Percentiles rank a stretch among this genome's conserved stretches.
phyloP scores from a whole-genome alignment of 352 stramenopile genomes.

The Pythium aristosporum region DNA sequence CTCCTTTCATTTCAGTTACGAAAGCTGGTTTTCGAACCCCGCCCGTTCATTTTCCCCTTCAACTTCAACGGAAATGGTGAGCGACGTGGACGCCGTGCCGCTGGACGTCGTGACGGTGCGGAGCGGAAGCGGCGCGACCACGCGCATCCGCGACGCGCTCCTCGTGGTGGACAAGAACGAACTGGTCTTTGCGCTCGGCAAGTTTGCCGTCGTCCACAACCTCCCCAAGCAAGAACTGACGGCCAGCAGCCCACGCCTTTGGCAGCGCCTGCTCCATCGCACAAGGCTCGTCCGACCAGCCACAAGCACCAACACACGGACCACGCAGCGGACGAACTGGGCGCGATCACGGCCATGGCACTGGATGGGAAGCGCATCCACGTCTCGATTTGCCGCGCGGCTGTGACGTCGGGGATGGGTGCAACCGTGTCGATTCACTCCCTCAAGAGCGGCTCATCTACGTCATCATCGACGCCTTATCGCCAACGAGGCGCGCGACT shows the following conservation, averaged over 20 bases:
- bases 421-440: slow-evolving; percentile 29
- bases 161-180: slow-evolving; percentile 59
- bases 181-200: slow-evolving; percentile 60
- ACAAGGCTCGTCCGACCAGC: not conserved
- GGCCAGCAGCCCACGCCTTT: slow-evolving; percentile 15
- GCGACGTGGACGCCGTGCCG: slow-evolving; percentile 19
- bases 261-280: not conserved
- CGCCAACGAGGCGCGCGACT: slow-evolving; percentile 18
- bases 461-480: not conserved
- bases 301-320: slow-evolving; percentile 1
- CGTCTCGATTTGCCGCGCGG: slow-evolving; percentile 52
- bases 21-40: not conserved
- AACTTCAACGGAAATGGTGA: slow-evolving; percentile 17
- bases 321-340: slow-evolving; percentile 24
- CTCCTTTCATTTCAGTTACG: not conserved
- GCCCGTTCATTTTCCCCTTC: not conserved
- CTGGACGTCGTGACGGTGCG: slow-evolving; percentile 27
- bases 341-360: slow-evolving; percentile 69
- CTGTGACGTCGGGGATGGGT: slow-evolving; percentile 6
- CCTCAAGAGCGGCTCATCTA: slow-evolving; percentile 14
- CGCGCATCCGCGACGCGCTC: slow-evolving; percentile 49
- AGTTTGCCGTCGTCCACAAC: slow-evolving; percentile 70
- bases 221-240: slow-evolving; percentile 53
- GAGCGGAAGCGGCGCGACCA: slow-evolving; percentile 55
- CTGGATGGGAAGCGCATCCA: slow-evolving; percentile 56